Conservation (phyloP, 2,329 filamentous ascomycete genomes). For the Dactylellina drechsleri region DNA sequence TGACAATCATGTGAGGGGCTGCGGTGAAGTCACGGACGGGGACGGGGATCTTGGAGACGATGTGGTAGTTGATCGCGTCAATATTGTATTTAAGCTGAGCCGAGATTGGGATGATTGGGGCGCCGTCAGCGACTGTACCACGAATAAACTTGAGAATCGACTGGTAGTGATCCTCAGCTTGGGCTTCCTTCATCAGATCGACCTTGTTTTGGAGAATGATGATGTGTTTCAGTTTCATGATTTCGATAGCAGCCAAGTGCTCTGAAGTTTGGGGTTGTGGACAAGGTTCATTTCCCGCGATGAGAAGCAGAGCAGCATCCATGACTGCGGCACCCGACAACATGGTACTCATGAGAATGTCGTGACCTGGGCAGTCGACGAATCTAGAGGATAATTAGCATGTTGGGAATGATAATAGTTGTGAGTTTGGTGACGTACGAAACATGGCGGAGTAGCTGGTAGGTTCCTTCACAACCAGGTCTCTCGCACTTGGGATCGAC, state of each 20-base stretch:
- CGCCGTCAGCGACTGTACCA: slow-evolving; percentile 93
- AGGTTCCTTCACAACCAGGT: slow-evolving; percentile 87
- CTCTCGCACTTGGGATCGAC: slow-evolving; percentile 95
- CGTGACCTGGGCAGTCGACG: slow-evolving; percentile 98
- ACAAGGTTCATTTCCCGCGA: slow-evolving; percentile 98
- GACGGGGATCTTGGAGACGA: slow-evolving; percentile 93
- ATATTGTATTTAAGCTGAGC: slow-evolving; percentile 99
- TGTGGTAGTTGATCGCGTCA: slow-evolving; percentile 94
- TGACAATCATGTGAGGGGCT: slow-evolving; percentile 98
- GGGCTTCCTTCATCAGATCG: slow-evolving; percentile 96
- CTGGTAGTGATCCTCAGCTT: slow-evolving; percentile 91
- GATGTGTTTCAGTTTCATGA: slow-evolving; percentile 99
- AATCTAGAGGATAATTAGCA: slow-evolving; percentile 69
- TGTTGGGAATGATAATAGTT: not conserved
- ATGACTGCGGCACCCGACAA: slow-evolving; percentile 99
- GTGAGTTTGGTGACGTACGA: slow-evolving; percentile 72
- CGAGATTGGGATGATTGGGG: slow-evolving; percentile 94
- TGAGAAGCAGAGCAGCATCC: slow-evolving; percentile 95
- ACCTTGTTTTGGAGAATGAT: slow-evolving; percentile 99
- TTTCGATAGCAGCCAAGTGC: slow-evolving; percentile 98
- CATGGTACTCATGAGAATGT: slow-evolving; percentile 99
- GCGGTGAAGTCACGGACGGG: slow-evolving; percentile 89
- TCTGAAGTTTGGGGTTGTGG: slow-evolving; percentile 98
- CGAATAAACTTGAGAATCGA: slow-evolving; percentile 98
- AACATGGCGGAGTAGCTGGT: slow-evolving; percentile 88